These are phyloP conservation scores for Anisodus acutangulus DNA, from an alignment of 257 asterid genomes.

Conservation along the genomic window DNA sequence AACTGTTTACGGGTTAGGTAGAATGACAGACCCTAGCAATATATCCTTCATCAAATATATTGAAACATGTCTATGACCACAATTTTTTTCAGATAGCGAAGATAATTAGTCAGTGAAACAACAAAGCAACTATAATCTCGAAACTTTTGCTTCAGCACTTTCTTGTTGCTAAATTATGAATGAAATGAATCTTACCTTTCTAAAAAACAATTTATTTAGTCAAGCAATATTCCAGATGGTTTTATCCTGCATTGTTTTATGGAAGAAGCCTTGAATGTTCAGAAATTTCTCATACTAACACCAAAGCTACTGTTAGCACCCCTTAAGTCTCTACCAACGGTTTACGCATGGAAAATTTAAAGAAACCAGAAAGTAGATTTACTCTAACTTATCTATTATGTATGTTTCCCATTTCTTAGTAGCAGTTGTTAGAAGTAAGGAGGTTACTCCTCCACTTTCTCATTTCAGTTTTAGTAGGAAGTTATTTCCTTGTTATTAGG, in stretches of 20 bases:
- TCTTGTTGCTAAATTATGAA: no score
- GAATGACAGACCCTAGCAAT: not conserved
- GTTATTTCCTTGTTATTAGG: no score
- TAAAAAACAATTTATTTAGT: not conserved
- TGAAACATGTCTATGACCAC: not conserved
- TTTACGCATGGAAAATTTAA: no score
- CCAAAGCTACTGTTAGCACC: not conserved
- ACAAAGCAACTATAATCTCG: not conserved
- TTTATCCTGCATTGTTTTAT: not conserved
- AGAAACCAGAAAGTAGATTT: no score
- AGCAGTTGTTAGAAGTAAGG: no score
- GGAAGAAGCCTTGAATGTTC: not conserved
- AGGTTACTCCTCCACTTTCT: no score
- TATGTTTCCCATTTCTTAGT: no score
- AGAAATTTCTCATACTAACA: not conserved
- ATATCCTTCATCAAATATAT: not conserved
- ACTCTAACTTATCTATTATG: no score
- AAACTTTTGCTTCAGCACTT: no score
- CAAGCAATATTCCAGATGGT: not conserved
- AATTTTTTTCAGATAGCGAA: not conserved
- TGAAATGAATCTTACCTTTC: not conserved
- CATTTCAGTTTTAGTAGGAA: no score
- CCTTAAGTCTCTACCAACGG: no score
- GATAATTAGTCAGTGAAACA: not conserved
- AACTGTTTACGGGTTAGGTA: not conserved